Base-by-base conservation (phyloP, 345 rosid genomes). In the Balakata baccata region DNA sequence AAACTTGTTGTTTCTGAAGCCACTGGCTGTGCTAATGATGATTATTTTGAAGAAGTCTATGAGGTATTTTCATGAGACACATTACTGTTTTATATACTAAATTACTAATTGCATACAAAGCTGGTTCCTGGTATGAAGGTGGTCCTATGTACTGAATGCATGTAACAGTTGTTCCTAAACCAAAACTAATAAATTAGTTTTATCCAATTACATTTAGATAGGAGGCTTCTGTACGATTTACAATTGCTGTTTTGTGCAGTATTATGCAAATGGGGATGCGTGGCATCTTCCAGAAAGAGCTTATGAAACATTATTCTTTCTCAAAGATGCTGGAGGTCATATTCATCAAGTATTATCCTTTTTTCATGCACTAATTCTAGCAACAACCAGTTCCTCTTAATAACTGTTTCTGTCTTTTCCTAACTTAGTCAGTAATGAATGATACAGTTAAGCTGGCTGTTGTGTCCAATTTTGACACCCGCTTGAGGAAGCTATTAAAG, bases 221-320 rank as follows among this genome's bases (percentile, higher is more conserved):
- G 45, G 72, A 18, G 66, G 51, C 43, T 34, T 57, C 38, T 23
- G 34, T 29, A 29, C 71, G 79, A 61, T 29, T 67, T 34, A 50
- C 3, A 4, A 56, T 66, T 29, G 69, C 69, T 72, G 64, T 69
- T 38, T 75, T 62, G 11, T 75, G 62, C 86, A 94, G 98, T 83
- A 88, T 79, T 94, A 83, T 72, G 97, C 89, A 34, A 85, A 94
- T 76, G 94, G 91, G 6, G 81, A 88, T 76, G 98, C 96, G 1
- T 94, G 98, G 98, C 85, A 62, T 76, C 96, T 94, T 79, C 96
- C 98, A 23, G 84, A 85, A 71, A 93, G 90, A 82, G 90, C 98
- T 77, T 74, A 79, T 29, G 86, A 88, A 75, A 85, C 90, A 60
- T 82, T 92, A 77, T 64, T 72, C 54, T 75, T 75, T 78, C 90